Conservation (phyloP, 495 filamentous ascomycete genomes). For the Cladorrhinum samala region DNA sequence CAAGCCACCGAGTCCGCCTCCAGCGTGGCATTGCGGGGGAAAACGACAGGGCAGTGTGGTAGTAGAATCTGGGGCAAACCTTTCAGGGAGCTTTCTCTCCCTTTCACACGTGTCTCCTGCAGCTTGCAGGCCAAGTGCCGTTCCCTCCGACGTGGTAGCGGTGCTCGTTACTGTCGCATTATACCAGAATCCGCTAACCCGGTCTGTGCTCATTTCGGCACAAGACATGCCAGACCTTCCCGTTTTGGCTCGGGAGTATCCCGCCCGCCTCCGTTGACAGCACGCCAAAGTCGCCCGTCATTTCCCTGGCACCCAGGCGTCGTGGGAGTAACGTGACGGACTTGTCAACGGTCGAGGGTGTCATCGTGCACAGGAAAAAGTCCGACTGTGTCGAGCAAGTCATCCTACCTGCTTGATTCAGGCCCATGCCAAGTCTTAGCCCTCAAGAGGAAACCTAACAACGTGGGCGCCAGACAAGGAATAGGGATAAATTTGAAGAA, state of each 20-base stretch:
- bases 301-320: too few relatives aligned
- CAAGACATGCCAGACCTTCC: constrained; percentile 3
- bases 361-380: background rate
- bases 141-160: constrained; percentile 3
- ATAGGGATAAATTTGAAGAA: constrained; percentile 2
- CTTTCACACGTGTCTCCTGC: constrained; percentile 8
- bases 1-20: background rate
- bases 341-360: background rate
- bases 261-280: background rate
- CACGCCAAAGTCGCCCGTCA: too few relatives aligned
- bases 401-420: background rate
- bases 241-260: constrained; percentile 3
- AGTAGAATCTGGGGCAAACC: constrained; percentile 4
- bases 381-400: too few relatives aligned
- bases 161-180: constrained; percentile 5
- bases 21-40: constrained; percentile 3
- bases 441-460: background rate
- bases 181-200: constrained; percentile 1
- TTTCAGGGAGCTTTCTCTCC: constrained; percentile 1
- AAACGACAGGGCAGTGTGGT: background rate
- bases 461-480: background rate
- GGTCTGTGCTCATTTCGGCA: background rate
- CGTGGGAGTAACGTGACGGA: background rate
- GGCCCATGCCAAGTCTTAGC: background rate
- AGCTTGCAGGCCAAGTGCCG: constrained; percentile 4